Conservation (phyloP, 73 alveolate genomes). For the Symbiodinium natans region DNA sequence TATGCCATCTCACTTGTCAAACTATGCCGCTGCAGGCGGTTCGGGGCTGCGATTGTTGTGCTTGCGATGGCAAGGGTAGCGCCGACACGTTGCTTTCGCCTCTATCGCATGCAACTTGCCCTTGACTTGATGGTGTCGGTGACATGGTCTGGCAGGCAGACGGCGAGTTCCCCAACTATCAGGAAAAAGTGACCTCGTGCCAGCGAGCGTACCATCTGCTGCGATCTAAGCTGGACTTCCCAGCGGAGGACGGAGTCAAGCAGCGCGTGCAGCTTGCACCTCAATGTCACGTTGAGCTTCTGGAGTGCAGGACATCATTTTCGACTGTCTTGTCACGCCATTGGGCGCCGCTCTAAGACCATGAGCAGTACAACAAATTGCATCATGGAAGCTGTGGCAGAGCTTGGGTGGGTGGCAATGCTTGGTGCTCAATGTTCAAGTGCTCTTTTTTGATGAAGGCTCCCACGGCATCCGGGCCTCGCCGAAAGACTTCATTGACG, state of each 20-base stretch:
- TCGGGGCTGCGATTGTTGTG: conserved; percentile 65
- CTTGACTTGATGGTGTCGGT: too few relatives aligned
- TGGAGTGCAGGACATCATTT: conserved; percentile 71
- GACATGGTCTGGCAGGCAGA: not conserved
- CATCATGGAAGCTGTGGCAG: not conserved
- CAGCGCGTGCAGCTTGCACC: too few relatives aligned
- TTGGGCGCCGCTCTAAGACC: conserved; percentile 14
- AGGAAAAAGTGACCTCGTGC: conserved; percentile 68
- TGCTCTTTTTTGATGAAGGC: too few relatives aligned
- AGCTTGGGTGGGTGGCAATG: too few relatives aligned
- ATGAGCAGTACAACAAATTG: too few relatives aligned
- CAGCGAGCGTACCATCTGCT: conserved; percentile 91
- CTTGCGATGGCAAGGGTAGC: conserved; percentile 40
- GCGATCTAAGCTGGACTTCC: conserved; percentile 81
- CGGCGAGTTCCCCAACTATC: conserved; percentile 43
- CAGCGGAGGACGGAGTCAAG: conserved; percentile 2
- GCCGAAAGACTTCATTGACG: conserved; percentile 37
- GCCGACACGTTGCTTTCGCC: not conserved
- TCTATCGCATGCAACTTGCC: too few relatives aligned
- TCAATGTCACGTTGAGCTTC: too few relatives aligned
- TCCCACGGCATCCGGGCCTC: conserved; percentile 33
- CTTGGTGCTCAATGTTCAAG: too few relatives aligned
- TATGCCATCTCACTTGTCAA: not conserved
- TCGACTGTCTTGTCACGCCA: conserved; percentile 80
- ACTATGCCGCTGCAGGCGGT: not conserved